phyloP scores from a whole-genome alignment of 108 stramenopile species.

The Thalassiosira profunda region DNA sequence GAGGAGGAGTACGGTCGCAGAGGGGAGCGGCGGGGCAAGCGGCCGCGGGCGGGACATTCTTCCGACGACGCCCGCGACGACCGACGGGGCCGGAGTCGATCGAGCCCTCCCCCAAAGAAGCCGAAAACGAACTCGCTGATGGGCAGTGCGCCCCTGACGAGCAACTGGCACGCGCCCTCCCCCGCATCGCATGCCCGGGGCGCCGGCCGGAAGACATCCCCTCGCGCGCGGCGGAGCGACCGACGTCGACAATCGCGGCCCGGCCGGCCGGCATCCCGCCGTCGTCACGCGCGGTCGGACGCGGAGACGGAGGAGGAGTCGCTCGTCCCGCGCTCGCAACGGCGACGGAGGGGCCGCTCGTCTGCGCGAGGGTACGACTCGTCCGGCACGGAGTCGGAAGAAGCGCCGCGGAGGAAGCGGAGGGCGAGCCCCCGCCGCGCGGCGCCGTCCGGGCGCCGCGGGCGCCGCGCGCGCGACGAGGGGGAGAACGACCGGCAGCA shows the following conservation, averaged over 20 bases:
- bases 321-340: background rate
- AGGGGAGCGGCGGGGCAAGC: too few relatives aligned
- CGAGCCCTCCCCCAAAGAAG: background rate
- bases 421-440: background rate
- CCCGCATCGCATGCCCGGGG: background rate
- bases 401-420: too few relatives aligned
- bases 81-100: background rate
- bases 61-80: too few relatives aligned
- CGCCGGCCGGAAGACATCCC: background rate
- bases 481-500: too few relatives aligned
- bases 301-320: slow-evolving; percentile 4
- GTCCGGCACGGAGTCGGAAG: too few relatives aligned
- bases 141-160: too few relatives aligned
- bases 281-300: background rate
- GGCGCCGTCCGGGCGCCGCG: background rate
- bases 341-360: background rate
- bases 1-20: slow-evolving; percentile 1
- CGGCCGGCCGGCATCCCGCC: background rate
- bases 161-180: background rate
- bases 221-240: background rate
- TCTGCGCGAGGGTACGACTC: background rate
- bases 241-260: background rate
- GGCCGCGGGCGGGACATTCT: too few relatives aligned
- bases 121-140: background rate
- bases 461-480: background rate